A percentile compares a stretch with the other conserved stretches of the same genome.
phyloP scores from a whole-genome alignment of 225 moss, liverwort and hornwort species.

The Straminergon stramineum region DNA sequence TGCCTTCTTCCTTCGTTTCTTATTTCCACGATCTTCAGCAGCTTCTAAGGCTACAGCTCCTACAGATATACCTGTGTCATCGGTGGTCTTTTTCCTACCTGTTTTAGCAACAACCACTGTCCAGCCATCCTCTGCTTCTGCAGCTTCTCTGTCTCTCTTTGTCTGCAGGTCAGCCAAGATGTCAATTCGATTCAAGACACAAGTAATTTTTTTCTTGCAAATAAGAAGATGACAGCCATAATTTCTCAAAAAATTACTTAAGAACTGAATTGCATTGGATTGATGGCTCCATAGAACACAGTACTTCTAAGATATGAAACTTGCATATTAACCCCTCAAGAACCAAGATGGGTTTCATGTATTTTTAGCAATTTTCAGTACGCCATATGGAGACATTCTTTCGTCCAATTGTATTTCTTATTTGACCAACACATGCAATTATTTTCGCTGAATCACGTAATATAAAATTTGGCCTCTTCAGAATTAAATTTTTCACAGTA shows the following conservation, averaged over 20 bases:
- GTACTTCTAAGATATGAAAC: neutral
- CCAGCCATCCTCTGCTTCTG: conserved; percentile 92
- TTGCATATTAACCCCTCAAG: neutral
- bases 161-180: conserved; percentile 26
- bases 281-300: neutral
- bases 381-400: neutral
- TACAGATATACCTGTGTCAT: conserved; percentile 69
- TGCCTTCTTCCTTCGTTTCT: conserved; percentile 48
- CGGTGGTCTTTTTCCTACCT: conserved; percentile 81
- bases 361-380: neutral
- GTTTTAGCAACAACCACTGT: conserved; percentile 77
- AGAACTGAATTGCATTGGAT: neutral
- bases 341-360: neutral
- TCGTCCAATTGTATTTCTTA: neutral
- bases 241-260: neutral
- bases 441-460: neutral
- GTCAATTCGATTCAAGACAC: neutral
- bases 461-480: no score
- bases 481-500: neutral
- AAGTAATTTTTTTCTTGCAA: neutral
- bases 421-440: neutral
- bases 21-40: conserved; percentile 52
- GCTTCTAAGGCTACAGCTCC: conserved; percentile 70
- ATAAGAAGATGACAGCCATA: neutral
- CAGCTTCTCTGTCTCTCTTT: conserved; percentile 51